Percentiles rank a stretch among this genome's conserved stretches.
These are phyloP conservation scores for Dendrocalamus sinicus DNA, from an alignment of 176 grass and related monocot species.

Conservation along the genomic window DNA sequence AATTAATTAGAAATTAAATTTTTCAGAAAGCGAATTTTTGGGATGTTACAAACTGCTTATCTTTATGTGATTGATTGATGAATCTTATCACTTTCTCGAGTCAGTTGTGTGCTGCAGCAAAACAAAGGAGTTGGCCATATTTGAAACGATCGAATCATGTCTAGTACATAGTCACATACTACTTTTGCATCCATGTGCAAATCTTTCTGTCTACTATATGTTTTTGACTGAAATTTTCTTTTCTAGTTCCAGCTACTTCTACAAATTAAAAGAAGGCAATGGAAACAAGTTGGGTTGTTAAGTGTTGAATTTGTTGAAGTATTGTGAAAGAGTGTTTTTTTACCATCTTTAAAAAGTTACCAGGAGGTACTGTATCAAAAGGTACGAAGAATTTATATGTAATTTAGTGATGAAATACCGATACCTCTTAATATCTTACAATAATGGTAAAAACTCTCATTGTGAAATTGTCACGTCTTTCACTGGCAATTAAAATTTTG, in stretches of 20 bases:
- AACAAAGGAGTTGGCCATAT: constrained; percentile 51
- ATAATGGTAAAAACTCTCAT: too few relatives aligned
- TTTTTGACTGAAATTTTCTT: not conserved
- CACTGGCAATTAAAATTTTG: not conserved
- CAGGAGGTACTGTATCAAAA: too few relatives aligned
- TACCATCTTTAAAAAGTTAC: too few relatives aligned
- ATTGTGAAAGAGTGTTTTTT: not conserved
- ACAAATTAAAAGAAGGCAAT: not conserved
- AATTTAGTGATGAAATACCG: too few relatives aligned
- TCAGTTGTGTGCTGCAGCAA: constrained; percentile 28
- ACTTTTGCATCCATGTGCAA: not conserved
- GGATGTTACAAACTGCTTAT: not conserved
- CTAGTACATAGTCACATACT: not conserved
- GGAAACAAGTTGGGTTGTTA: not conserved
- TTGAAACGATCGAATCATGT: constrained; percentile 11
- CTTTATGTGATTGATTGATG: constrained; percentile 59
- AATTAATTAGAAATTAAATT: too few relatives aligned
- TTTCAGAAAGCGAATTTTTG: too few relatives aligned
- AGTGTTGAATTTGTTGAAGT: not conserved
- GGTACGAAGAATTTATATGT: too few relatives aligned
- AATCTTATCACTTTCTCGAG: constrained; percentile 50
- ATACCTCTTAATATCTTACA: too few relatives aligned
- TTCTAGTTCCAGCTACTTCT: not conserved
- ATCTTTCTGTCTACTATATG: too few relatives aligned
- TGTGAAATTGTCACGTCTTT: not conserved